phyloP scores from a whole-genome alignment of 2,329 filamentous ascomycete species.

The Lasiodiplodia sp. region DNA sequence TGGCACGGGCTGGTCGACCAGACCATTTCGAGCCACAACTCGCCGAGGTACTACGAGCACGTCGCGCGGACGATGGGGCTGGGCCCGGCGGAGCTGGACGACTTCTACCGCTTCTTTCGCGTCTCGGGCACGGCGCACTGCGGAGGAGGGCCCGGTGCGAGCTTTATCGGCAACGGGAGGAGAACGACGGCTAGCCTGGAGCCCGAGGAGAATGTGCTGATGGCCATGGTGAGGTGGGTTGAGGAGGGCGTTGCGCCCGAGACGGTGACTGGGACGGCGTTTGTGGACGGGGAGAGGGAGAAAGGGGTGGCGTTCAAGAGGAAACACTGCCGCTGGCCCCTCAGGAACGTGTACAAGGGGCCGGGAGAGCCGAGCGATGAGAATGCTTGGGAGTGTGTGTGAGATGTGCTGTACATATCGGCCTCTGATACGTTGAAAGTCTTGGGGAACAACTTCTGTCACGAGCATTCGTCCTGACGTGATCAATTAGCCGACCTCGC shows the following conservation, averaged over 20 bases:
- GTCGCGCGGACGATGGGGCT: conserved; percentile 53
- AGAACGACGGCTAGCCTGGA: conserved; percentile 39
- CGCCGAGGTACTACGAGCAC: conserved; percentile 57
- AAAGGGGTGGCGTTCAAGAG: conserved; percentile 30
- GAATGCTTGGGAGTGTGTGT: conserved; percentile 44
- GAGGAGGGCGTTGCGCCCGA: conserved; percentile 53
- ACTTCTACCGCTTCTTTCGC: conserved; percentile 60
- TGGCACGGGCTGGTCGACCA: conserved; percentile 55
- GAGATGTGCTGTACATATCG: neutral
- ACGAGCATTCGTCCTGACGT: no score
- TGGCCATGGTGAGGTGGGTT: conserved; percentile 58
- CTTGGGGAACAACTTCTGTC: no score
- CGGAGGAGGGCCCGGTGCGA: conserved; percentile 55
- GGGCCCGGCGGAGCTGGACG: conserved; percentile 44
- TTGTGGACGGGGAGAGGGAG: conserved; percentile 35
- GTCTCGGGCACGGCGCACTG: conserved; percentile 63
- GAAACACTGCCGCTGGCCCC: conserved; percentile 46
- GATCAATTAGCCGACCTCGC: no score
- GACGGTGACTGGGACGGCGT: conserved; percentile 40
- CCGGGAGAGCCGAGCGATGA: conserved; percentile 38
- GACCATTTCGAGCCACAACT: conserved; percentile 55
- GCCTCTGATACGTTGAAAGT: neutral
- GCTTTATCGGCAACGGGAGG: conserved; percentile 40
- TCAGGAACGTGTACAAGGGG: conserved; percentile 43
- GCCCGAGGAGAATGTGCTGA: conserved; percentile 54